Conservation (phyloP, 108 stramenopile genomes). For the Seminavis robusta region DNA sequence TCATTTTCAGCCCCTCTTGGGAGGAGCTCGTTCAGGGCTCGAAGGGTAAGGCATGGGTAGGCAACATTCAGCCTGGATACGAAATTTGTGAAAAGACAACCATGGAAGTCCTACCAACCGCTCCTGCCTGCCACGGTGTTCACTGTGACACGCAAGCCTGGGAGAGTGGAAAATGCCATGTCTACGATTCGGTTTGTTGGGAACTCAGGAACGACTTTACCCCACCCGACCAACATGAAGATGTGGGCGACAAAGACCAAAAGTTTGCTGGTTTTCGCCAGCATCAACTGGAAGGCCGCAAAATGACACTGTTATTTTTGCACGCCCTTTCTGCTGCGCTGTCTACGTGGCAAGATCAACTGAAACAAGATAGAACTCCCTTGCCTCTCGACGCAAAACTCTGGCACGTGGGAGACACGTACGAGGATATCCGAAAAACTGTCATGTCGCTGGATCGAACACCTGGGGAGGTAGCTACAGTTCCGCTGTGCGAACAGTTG, state of each 20-base stretch:
- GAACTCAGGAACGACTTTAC: conserved; percentile 27
- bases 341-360: conserved; percentile 30
- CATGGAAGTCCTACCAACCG: conserved; percentile 16
- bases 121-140: conserved; percentile 34
- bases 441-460: no score
- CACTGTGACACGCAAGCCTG: conserved; percentile 10
- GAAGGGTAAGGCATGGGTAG: conserved; percentile 5
- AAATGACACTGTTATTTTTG: conserved; percentile 31
- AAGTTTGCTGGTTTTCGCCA: conserved; percentile 35
- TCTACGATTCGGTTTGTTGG: conserved; percentile 47
- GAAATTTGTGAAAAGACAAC: conserved; percentile 1
- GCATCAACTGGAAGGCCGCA: conserved; percentile 35
- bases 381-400: conserved; percentile 35
- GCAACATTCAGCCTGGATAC: conserved; percentile 7
- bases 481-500: no score
- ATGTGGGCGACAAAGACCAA: conserved; percentile 20
- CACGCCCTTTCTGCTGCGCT: conserved; percentile 31
- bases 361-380: conserved; percentile 2
- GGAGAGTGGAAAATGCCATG: conserved; percentile 20
- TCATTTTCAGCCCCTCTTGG: conserved; percentile 12
- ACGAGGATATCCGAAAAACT: conserved; percentile 30
- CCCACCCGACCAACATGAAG: conserved; percentile 14
- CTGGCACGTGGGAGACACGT: conserved; percentile 42
- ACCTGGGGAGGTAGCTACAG: no score
- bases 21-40: conserved; percentile 3